Conservation (phyloP, 139 green algal genomes). For the Mesostigma viride region DNA sequence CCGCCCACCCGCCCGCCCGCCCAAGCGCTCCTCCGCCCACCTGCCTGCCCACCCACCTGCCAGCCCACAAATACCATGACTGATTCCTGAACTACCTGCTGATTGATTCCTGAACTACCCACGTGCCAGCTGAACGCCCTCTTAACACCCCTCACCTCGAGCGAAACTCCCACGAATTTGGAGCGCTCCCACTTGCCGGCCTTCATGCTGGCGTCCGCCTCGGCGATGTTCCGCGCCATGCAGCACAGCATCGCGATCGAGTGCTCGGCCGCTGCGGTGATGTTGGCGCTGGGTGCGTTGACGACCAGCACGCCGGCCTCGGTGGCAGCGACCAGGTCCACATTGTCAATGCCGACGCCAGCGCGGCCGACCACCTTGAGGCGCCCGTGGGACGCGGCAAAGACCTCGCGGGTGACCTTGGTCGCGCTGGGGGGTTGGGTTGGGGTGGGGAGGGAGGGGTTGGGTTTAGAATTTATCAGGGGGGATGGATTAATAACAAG, state of each 20-base stretch:
- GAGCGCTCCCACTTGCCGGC: conserved; percentile 70
- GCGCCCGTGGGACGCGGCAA: conserved; percentile 78
- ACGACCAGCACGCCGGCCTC: conserved; percentile 70
- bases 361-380: conserved; percentile 89
- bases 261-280: conserved; percentile 88
- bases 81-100: too few relatives aligned
- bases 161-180: conserved; percentile 69
- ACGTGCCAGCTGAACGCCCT: too few relatives aligned
- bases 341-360: conserved; percentile 93
- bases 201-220: conserved; percentile 77
- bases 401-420: conserved; percentile 53
- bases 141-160: too few relatives aligned
- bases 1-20: too few relatives aligned
- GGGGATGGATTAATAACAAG: too few relatives aligned
- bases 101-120: too few relatives aligned
- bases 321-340: conserved; percentile 82
- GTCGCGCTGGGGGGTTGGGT: too few relatives aligned
- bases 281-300: conserved; percentile 96
- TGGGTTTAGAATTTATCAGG: too few relatives aligned
- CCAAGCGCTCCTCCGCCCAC: too few relatives aligned
- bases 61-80: too few relatives aligned
- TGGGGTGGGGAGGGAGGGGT: too few relatives aligned
- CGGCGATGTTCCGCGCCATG: conserved; percentile 70
- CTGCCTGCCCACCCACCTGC: too few relatives aligned
- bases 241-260: conserved; percentile 83